Conservation (phyloP, 768 basidiomycete species). For the Auricularia auricula-judae region DNA sequence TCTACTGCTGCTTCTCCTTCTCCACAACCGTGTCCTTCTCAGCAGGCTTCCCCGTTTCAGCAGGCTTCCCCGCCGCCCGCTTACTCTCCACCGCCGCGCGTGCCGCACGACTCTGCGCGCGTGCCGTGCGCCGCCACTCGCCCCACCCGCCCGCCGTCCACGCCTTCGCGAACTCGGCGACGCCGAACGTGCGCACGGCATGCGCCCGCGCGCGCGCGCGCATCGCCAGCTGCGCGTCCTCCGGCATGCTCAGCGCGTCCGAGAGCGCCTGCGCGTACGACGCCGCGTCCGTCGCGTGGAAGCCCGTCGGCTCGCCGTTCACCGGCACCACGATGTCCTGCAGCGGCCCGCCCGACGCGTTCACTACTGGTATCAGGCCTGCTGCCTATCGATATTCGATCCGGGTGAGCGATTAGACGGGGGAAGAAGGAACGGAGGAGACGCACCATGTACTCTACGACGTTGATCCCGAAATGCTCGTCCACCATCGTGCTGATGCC, state of each 20-base stretch:
- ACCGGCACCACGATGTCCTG: conserved; percentile 84
- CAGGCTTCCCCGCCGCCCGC: neutral
- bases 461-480: conserved; percentile 96
- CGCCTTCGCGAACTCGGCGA: conserved; percentile 63
- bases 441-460: conserved; percentile 93
- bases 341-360: conserved; percentile 87
- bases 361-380: conserved; percentile 82
- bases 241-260: conserved; percentile 44
- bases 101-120: neutral
- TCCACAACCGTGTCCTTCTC: neutral
- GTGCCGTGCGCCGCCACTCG: neutral
- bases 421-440: conserved; percentile 7
- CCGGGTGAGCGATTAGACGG: conserved; percentile 9
- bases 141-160: conserved; percentile 31
- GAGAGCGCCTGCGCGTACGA: conserved; percentile 62
- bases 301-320: conserved; percentile 68
- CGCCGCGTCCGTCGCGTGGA: conserved; percentile 58
- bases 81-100: neutral
- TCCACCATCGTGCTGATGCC: conserved; percentile 96
- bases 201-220: conserved; percentile 56
- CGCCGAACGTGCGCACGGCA: conserved; percentile 67
- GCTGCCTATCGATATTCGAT: conserved; percentile 52
- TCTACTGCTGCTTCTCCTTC: too few relatives aligned
- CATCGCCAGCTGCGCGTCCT: conserved; percentile 46
- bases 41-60: too few relatives aligned